Percentiles rank a stretch among this genome's conserved stretches.
phyloP scores from a whole-genome alignment of 164 flowering plant species.

The Platanus orientalis region DNA sequence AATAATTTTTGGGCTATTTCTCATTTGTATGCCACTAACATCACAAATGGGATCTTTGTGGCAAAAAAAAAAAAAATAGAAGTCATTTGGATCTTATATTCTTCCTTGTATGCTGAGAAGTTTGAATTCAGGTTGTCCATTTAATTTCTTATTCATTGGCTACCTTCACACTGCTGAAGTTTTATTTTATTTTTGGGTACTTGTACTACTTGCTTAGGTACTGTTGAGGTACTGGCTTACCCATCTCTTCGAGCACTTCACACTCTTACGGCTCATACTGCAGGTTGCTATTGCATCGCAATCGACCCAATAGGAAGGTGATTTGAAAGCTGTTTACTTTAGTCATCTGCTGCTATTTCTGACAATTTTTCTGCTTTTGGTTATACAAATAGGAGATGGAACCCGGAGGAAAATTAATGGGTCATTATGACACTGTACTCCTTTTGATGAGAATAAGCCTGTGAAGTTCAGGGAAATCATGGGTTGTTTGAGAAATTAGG shows the following conservation, averaged over 20 bases:
- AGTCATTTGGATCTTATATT: too few relatives aligned
- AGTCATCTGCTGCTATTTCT: background rate
- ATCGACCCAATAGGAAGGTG: conserved; percentile 95
- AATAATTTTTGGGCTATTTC: conserved; percentile 1
- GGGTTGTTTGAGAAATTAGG: background rate
- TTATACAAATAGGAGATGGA: background rate
- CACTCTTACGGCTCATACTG: conserved; percentile 94
- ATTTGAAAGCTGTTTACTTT: conserved; percentile 1
- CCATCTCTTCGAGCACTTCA: conserved; percentile 80
- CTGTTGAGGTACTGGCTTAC: conserved; percentile 87
- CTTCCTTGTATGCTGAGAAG: conserved; percentile 1
- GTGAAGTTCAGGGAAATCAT: background rate
- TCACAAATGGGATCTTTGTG: background rate
- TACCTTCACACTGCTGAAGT: background rate
- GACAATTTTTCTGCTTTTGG: background rate
- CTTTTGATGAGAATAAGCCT: background rate
- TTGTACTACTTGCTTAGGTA: conserved; percentile 43
- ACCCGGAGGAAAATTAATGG: background rate
- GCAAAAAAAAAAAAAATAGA: background rate
- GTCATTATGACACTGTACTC: background rate
- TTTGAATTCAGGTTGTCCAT: background rate
- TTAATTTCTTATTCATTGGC: background rate
- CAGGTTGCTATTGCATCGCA: conserved; percentile 98
- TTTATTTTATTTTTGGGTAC: background rate
- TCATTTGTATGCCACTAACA: background rate